Conservation (phyloP, 306 rosid genomes). For the Canavalia gladiata region DNA sequence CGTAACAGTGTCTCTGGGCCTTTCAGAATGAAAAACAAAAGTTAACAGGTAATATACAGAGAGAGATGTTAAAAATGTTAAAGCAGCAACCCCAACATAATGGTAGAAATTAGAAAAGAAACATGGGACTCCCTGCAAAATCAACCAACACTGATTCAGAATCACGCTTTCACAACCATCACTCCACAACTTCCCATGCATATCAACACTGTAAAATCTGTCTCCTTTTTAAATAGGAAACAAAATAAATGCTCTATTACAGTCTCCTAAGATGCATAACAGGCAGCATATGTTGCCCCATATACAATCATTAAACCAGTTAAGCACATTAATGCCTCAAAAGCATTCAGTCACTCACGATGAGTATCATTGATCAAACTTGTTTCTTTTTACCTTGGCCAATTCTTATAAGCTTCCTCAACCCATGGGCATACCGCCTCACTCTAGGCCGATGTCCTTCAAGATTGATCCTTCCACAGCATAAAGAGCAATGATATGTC, state of each 20-base stretch:
- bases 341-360: constrained; percentile 1
- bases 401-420: constrained; percentile 83
- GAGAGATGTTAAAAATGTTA: background rate
- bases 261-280: constrained; percentile 31
- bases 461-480: constrained; percentile 84
- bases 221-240: constrained; percentile 38
- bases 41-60: constrained; percentile 26
- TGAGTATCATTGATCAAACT: constrained; percentile 32
- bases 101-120: constrained; percentile 36
- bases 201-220: background rate
- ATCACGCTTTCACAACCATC: constrained; percentile 34
- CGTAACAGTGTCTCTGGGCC: constrained; percentile 90
- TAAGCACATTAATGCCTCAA: constrained; percentile 30
- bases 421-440: constrained; percentile 88
- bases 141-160: background rate
- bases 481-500: constrained; percentile 40
- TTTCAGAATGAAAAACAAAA: constrained; percentile 47
- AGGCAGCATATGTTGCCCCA: constrained; percentile 16
- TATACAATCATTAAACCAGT: constrained; percentile 37
- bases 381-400: constrained; percentile 75
- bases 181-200: constrained; percentile 13
- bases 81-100: constrained; percentile 20
- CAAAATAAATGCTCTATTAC: constrained; percentile 17
- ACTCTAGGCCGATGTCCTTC: constrained; percentile 92
- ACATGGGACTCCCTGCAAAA: constrained; percentile 40